These are phyloP conservation scores for Coriaria nepalensis DNA, from an alignment of 306 rosid species.

Conservation along the genomic window DNA sequence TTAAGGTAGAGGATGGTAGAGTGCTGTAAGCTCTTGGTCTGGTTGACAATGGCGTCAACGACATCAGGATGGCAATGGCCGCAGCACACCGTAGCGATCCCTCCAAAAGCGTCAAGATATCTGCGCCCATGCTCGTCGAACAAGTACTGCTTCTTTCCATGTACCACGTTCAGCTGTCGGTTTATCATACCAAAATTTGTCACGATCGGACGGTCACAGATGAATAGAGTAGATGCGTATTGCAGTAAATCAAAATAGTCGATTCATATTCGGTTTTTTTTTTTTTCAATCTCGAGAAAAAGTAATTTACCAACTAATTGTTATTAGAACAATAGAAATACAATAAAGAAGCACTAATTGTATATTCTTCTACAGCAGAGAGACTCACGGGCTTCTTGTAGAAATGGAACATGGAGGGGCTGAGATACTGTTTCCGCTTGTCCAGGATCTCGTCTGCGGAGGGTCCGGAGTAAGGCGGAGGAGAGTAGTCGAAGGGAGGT, in stretches of 20 bases:
- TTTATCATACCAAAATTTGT: too few species aligned
- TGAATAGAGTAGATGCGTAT: too few species aligned
- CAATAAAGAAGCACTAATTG: background rate
- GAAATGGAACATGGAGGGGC: constrained; percentile 57
- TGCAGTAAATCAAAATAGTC: too few species aligned
- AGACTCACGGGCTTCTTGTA: constrained; percentile 59
- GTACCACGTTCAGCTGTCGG: constrained; percentile 62
- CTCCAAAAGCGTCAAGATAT: constrained; percentile 79
- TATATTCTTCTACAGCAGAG: background rate
- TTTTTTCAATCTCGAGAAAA: background rate
- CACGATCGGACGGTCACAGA: background rate
- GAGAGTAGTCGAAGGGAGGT: constrained; percentile 61
- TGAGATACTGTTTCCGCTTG: constrained; percentile 62
- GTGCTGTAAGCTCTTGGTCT: constrained; percentile 63
- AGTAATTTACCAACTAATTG: background rate
- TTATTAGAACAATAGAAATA: background rate
- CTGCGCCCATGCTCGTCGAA: constrained; percentile 80
- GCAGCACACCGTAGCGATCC: constrained; percentile 89
- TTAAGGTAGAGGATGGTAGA: constrained; percentile 79
- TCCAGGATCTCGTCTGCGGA: constrained; percentile 47
- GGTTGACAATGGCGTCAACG: constrained; percentile 60
- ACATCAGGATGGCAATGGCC: constrained; percentile 98
- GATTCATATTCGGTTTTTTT: too few species aligned
- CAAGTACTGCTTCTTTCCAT: constrained; percentile 76
- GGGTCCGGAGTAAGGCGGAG: constrained; percentile 65